phyloP scores from a whole-genome alignment of 768 basidiomycete species.

The Pholiota microspora region DNA sequence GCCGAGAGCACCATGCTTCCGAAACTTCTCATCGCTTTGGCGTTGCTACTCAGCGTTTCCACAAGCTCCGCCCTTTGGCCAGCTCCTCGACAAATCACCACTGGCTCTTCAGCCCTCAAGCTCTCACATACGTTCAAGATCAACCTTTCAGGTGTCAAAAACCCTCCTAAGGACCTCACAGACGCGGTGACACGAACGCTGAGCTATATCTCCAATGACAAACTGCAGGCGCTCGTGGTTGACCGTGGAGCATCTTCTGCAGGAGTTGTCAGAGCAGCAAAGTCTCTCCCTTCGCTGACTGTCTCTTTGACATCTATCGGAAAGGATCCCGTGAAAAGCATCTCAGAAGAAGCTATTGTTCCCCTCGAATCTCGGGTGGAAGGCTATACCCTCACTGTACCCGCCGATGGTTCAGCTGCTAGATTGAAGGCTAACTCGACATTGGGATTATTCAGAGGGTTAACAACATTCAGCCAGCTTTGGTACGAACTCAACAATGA shows the following conservation, averaged over 20 bases:
- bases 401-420: slow-evolving; percentile 53
- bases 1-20: slow-evolving; percentile 9
- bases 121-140: slow-evolving; percentile 36
- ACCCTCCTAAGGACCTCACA: slow-evolving; percentile 52
- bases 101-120: slow-evolving; percentile 35
- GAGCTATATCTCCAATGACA: slow-evolving; percentile 45
- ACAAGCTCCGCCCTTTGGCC: slow-evolving; percentile 36
- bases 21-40: slow-evolving; percentile 7
- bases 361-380: slow-evolving; percentile 56
- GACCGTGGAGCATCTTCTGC: slow-evolving; percentile 59
- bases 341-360: slow-evolving; percentile 53
- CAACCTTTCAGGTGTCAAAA: slow-evolving; percentile 39
- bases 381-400: slow-evolving; percentile 57
- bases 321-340: slow-evolving; percentile 34
- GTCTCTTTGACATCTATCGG: slow-evolving; percentile 35
- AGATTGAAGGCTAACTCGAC: slow-evolving; percentile 60
- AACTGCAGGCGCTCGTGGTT: slow-evolving; percentile 56
- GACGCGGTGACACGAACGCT: slow-evolving; percentile 52
- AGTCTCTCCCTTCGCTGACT: slow-evolving; percentile 40
- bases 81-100: slow-evolving; percentile 39
- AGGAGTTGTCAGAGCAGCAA: slow-evolving; percentile 35
- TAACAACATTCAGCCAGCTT: slow-evolving; percentile 73
- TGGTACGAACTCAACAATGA: slow-evolving; percentile 57
- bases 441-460: slow-evolving; percentile 66
- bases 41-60: slow-evolving; percentile 20